Base-by-base conservation (phyloP, 495 filamentous ascomycete genomes). In the Podospora tetraspora region DNA sequence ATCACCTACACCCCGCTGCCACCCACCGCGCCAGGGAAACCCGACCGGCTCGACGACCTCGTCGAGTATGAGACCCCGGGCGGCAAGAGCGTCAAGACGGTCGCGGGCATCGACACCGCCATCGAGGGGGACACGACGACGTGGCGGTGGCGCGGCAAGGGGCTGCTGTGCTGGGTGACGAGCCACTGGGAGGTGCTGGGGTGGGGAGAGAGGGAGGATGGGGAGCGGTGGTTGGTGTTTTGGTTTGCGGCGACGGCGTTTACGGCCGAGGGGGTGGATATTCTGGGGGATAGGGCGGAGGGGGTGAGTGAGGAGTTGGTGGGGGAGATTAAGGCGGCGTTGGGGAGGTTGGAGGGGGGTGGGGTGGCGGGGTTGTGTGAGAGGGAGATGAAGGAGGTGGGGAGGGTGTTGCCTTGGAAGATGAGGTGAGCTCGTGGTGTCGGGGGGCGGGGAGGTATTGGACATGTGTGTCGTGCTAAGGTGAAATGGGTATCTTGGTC, bases 161-260 rank as follows among this genome's bases (percentile, higher is more conserved):
- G 89, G 3, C 84, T 79, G 84, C 74, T 94, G 71, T 84, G 79
- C 67, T 84, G 92, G 62, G 87, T 88, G 24, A 79, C 77, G 52
- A 86, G 83, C 58, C 86, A 89, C 73, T 94, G 91, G 91, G 90
- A 94, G 81, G 77, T 91, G 19, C 74, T 94, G 57, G 90, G 89
- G 5, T 91, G 82, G 81, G 91, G 91, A 1, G 80, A 87, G 69
- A 70, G 74, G 16, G n/a, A 66, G 1, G 57, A 76, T 24, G 79
- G 72, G 34, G 79, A 84, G 74, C 68, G 78, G 61, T 94, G 88
- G 89, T 83, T 86, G 10, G 89, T 93, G 4, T 93, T 89, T 3
- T 91, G 87, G 80, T 95, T 94, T 74, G 85, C 85, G 67, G 88
- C 88, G 67, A 93, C 88, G 34, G 66, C 89, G 60, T 93, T 93